A percentile compares a stretch with the other conserved stretches of the same genome.
Evolutionary conservation across 2,329 filamentous ascomycete species (phyloP).

Genomic region (Fusarium vanettenii): DNA sequence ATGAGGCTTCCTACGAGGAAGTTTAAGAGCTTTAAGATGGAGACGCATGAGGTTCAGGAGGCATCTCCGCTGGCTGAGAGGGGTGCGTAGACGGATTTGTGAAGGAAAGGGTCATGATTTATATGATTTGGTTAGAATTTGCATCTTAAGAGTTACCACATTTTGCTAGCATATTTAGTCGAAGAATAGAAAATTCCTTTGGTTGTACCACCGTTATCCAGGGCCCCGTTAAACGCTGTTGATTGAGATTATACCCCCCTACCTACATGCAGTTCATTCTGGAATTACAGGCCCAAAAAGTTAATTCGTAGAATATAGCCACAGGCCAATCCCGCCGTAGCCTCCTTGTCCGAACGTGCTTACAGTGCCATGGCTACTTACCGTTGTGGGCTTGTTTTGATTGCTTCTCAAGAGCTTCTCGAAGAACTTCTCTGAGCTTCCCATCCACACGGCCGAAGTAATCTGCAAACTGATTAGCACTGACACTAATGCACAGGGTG

Average conservation of each 20-base stretch:
- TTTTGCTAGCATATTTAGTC: neutral
- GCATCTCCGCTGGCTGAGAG: constrained; percentile 5
- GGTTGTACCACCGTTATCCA: neutral
- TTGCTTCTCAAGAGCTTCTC: neutral
- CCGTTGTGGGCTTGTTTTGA: neutral
- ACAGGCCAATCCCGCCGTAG: neutral
- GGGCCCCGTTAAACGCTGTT: neutral
- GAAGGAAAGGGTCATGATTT: neutral
- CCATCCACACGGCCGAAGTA: constrained; percentile 14
- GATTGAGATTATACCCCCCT: neutral
- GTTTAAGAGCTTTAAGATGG: constrained; percentile 25
- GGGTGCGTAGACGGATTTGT: neutral
- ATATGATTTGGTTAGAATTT: neutral
- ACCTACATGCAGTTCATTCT: neutral
- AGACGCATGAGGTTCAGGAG: constrained; percentile 16
- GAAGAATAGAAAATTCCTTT: neutral
- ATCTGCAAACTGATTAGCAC: neutral
- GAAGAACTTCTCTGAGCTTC: neutral
- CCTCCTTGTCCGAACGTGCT: neutral
- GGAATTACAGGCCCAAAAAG: neutral
- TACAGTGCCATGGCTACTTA: neutral
- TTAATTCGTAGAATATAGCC: neutral
- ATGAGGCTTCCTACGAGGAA: constrained; percentile 20
- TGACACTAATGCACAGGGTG: no score
- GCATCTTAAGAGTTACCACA: neutral